Percentiles rank a stretch among this genome's conserved stretches.
Conservation (phyloP, 1,139 yeast species). For the Magnusiomyces paraingens region DNA sequence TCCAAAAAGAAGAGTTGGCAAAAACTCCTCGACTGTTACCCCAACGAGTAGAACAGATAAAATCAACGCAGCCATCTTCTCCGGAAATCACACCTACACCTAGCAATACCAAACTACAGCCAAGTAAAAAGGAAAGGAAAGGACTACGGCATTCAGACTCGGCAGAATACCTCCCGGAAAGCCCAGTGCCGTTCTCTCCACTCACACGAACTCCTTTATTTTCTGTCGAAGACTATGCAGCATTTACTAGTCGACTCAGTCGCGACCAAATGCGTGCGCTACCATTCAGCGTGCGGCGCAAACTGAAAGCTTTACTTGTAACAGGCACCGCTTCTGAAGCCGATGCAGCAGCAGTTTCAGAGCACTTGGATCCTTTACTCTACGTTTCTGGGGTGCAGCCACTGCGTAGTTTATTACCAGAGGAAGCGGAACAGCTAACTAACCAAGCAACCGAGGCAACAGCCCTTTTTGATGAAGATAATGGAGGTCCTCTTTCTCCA, state of each 20-base stretch:
- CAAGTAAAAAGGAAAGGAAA: too few relatives aligned
- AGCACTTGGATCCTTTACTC: slow-evolving; percentile 12
- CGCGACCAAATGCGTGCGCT: slow-evolving; percentile 13
- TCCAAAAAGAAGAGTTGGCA: too few relatives aligned
- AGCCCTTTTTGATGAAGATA: too few relatives aligned
- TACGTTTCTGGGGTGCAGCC: neutral
- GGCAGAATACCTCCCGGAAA: slow-evolving; percentile 12
- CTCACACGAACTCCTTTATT: slow-evolving; percentile 4
- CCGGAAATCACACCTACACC: neutral
- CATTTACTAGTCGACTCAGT: slow-evolving; percentile 2
- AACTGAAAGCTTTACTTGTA: slow-evolving; percentile 9
- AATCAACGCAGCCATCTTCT: too few relatives aligned
- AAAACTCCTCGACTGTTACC: too few relatives aligned
- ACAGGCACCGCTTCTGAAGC: slow-evolving; percentile 13
- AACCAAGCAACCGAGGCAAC: too few relatives aligned
- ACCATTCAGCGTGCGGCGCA: slow-evolving; percentile 14
- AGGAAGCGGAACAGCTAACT: too few relatives aligned
- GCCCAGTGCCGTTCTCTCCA: neutral
- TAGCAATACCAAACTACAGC: too few relatives aligned
- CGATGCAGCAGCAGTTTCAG: slow-evolving; percentile 9
- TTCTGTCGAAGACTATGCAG: slow-evolving; percentile 6
- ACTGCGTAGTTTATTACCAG: too few relatives aligned
- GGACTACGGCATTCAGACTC: neutral
- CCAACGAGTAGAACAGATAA: too few relatives aligned
- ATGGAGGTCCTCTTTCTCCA: too few relatives aligned